Base-by-base conservation (phyloP, 805 yeast genomes). In the Clavispora phyllophila region DNA sequence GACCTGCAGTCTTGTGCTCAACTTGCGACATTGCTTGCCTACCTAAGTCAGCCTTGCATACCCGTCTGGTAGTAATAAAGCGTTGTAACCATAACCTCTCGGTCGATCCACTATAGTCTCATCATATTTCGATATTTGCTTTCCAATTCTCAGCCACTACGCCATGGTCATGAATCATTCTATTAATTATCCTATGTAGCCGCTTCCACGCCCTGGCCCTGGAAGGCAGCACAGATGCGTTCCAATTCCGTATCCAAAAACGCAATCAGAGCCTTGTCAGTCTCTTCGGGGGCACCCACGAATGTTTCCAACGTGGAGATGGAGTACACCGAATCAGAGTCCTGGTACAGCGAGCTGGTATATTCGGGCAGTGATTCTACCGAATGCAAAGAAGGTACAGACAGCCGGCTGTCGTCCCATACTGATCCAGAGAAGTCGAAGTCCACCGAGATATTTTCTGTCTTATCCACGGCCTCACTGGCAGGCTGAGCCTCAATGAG, bases 271-370 rank as follows among this genome's bases (percentile, higher is more conserved):
- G 33, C 33, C 13, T 29, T 29, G 20, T n/a, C 33, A 9, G n/a
- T n/a, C n/a, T 29, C 33, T 5, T 15, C 33, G 14, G 49, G 53
- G 2, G 45, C 44, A 8, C 43, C 55, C 22, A 40, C 42, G 31
- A 54, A 50, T 10, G 68, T 65, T 9, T 61, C 63, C 18, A 49
- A 49, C 2, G 71, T 65, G 3, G 69, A 62, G 17, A 65, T 44
- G 3, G 59, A 51, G 37, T 46, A 50, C 45, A 46, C 43, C 13
- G 69, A 64, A 36, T 57, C 63, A 3, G 33, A 6, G 40, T 52
- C 58, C 40, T 53, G 46, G 22, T 35, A 37, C 4, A 41, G 38
- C 6, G 46, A 43, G 26, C 36, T 39, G 5, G 47, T 49, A 7
- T 49, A 47, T 18, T 23, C 31, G 3, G 47, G 40, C 17, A 14